Conservation (phyloP, 2,329 filamentous ascomycete genomes). For the Ciborinia camelliae region DNA sequence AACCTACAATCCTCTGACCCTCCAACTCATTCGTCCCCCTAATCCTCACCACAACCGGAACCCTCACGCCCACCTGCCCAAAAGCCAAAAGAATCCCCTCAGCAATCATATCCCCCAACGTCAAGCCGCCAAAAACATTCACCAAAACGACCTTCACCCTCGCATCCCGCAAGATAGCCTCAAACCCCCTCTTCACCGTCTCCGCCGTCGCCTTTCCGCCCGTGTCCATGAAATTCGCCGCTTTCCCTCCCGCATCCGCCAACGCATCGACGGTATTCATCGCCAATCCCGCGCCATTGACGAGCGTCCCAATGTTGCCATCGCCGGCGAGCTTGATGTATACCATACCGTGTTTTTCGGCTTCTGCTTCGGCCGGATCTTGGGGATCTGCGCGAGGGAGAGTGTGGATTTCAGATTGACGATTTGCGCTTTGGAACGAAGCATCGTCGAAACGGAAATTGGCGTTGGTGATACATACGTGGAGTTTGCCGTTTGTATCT, state of each 20-base stretch:
- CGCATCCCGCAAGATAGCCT: slow-evolving; percentile 66
- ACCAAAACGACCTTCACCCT: slow-evolving; percentile 71
- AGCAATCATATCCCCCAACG: slow-evolving; percentile 76
- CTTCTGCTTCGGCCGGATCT: slow-evolving; percentile 56
- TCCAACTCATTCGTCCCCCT: slow-evolving; percentile 70
- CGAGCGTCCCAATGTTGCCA: slow-evolving; percentile 73
- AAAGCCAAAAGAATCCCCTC: slow-evolving; percentile 71
- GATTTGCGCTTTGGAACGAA: slow-evolving; percentile 58
- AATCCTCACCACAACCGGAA: slow-evolving; percentile 75
- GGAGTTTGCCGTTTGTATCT: too few species aligned
- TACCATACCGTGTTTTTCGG: slow-evolving; percentile 70
- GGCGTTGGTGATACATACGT: slow-evolving; percentile 49
- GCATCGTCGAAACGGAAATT: slow-evolving; percentile 68
- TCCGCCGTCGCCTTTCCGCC: slow-evolving; percentile 82
- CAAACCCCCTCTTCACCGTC: slow-evolving; percentile 75
- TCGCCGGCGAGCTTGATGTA: slow-evolving; percentile 62
- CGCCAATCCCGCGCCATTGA: slow-evolving; percentile 84
- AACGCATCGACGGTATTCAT: slow-evolving; percentile 90
- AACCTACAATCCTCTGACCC: slow-evolving; percentile 60
- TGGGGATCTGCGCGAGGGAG: slow-evolving; percentile 52
- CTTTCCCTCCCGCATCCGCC: slow-evolving; percentile 60
- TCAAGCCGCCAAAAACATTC: slow-evolving; percentile 63
- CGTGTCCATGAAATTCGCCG: slow-evolving; percentile 84
- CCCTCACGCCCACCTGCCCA: slow-evolving; percentile 59
- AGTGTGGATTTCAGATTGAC: slow-evolving; percentile 58